A percentile compares a stretch with the other conserved stretches of the same genome.
Evolutionary conservation across 2,329 filamentous ascomycete genomes (phyloP).

Genomic region (Nannizziopsis barbatae): DNA sequence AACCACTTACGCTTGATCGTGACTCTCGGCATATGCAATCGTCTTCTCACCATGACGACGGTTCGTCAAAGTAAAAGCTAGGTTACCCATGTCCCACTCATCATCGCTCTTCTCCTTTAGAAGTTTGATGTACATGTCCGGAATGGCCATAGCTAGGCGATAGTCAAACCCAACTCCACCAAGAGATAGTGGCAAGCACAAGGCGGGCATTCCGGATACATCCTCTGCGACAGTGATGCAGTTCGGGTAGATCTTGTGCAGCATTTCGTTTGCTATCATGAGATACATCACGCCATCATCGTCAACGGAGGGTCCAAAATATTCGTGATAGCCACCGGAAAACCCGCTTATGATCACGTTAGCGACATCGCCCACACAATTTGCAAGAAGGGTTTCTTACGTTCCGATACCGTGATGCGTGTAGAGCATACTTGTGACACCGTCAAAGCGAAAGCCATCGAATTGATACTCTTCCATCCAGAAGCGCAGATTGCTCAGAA

Average conservation of each 20-base stretch:
- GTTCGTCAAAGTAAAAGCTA: constrained; percentile 83
- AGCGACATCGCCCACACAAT: neutral
- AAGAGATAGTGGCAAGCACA: constrained; percentile 73
- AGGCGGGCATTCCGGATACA: constrained; percentile 95
- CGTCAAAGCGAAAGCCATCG: constrained; percentile 95
- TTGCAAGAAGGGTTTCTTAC: constrained; percentile 42
- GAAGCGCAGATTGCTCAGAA: constrained; percentile 88
- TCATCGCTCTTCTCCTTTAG: constrained; percentile 85
- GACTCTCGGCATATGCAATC: constrained; percentile 92
- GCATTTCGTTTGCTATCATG: constrained; percentile 91
- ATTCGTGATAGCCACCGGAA: constrained; percentile 95
- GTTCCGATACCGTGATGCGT: constrained; percentile 92
- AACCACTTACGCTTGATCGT: constrained; percentile 83
- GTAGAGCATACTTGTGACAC: constrained; percentile 98
- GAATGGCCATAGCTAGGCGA: constrained; percentile 90
- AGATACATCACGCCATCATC: constrained; percentile 91
- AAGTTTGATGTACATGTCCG: constrained; percentile 98
- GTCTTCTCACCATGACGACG: constrained; percentile 93
- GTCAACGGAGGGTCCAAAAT: constrained; percentile 80
- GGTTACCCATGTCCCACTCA: constrained; percentile 79
- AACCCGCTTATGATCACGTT: constrained; percentile 57
- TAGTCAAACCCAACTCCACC: constrained; percentile 97
- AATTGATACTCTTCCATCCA: constrained; percentile 99
- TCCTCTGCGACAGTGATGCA: constrained; percentile 91
- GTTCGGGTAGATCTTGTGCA: constrained; percentile 79